Evolutionary conservation across 805 yeast genomes (phyloP).

Genomic region (Ogataea paraovalis): DNA sequence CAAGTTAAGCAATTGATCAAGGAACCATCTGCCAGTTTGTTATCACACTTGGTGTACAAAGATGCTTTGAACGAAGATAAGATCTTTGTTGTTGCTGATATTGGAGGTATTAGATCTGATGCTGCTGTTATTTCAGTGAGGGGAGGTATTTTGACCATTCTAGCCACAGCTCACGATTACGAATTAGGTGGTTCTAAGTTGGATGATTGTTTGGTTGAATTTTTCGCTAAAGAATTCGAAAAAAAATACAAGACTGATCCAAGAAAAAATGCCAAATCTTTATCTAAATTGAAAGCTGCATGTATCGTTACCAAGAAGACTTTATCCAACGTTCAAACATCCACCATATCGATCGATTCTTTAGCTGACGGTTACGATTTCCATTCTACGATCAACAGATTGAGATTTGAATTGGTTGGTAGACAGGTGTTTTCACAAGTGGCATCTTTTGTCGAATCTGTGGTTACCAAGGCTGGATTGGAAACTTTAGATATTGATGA

Average conservation of each 20-base stretch:
- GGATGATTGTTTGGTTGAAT: slow-evolving; percentile 75
- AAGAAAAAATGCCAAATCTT: slow-evolving; percentile 71
- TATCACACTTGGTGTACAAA: slow-evolving; percentile 66
- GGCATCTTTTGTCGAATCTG: slow-evolving; percentile 69
- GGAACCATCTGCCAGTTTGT: slow-evolving; percentile 89
- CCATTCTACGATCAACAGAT: slow-evolving; percentile 88
- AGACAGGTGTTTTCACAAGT: slow-evolving; percentile 74
- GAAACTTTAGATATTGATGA: slow-evolving; percentile 87
- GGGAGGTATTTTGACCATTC: slow-evolving; percentile 88
- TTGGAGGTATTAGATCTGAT: slow-evolving; percentile 94
- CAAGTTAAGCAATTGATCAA: slow-evolving; percentile 81
- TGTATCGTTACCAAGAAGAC: slow-evolving; percentile 86
- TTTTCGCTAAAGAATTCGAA: slow-evolving; percentile 90
- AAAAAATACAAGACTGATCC: slow-evolving; percentile 83
- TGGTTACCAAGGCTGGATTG: slow-evolving; percentile 75
- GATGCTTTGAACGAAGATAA: slow-evolving; percentile 57
- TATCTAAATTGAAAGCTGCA: slow-evolving; percentile 84
- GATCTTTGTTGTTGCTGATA: slow-evolving; percentile 87
- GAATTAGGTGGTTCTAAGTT: slow-evolving; percentile 85
- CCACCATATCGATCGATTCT: slow-evolving; percentile 92
- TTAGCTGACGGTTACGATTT: slow-evolving; percentile 92
- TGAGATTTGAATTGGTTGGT: slow-evolving; percentile 86
- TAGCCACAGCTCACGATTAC: slow-evolving; percentile 79
- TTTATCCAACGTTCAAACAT: slow-evolving; percentile 79
- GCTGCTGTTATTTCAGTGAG: slow-evolving; percentile 91